Evolutionary conservation across 129 eudicot species (phyloP).

Genomic region (Flaveria trinervia): DNA sequence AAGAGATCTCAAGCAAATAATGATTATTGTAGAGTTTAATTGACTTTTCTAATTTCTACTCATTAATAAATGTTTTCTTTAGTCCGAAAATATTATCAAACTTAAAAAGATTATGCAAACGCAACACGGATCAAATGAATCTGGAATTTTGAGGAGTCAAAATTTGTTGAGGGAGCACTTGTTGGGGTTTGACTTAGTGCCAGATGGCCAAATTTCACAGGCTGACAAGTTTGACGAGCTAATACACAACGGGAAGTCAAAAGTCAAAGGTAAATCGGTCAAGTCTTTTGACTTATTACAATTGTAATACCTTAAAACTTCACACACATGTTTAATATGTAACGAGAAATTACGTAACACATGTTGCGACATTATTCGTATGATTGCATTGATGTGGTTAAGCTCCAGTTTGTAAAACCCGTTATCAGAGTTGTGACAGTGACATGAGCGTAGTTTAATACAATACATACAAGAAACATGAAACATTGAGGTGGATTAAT

Average conservation of each 20-base stretch:
- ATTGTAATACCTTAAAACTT: no score
- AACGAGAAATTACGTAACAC: no score
- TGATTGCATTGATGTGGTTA: no score
- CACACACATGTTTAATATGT: neutral
- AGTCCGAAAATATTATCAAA: neutral
- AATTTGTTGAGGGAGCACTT: constrained; percentile 44
- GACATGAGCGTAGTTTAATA: no score
- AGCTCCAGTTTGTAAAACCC: no score
- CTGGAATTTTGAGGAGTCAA: constrained; percentile 14
- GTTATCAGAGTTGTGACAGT: no score
- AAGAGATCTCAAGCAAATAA: neutral
- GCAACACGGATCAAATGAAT: neutral
- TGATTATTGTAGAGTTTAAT: neutral
- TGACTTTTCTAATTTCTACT: neutral
- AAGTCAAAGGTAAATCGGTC: neutral
- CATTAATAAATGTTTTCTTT: neutral
- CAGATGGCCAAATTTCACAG: constrained; percentile 44
- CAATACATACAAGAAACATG: no score
- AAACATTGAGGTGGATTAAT: no score
- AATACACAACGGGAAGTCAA: neutral
- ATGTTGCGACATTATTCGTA: no score
- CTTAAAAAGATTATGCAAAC: neutral
- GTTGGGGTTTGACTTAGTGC: constrained; percentile 35
- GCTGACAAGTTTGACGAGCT: constrained; percentile 34
- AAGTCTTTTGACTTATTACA: neutral